Evolutionary conservation across 139 green algal species (phyloP).

Genomic region (Coelastrella sp.): DNA sequence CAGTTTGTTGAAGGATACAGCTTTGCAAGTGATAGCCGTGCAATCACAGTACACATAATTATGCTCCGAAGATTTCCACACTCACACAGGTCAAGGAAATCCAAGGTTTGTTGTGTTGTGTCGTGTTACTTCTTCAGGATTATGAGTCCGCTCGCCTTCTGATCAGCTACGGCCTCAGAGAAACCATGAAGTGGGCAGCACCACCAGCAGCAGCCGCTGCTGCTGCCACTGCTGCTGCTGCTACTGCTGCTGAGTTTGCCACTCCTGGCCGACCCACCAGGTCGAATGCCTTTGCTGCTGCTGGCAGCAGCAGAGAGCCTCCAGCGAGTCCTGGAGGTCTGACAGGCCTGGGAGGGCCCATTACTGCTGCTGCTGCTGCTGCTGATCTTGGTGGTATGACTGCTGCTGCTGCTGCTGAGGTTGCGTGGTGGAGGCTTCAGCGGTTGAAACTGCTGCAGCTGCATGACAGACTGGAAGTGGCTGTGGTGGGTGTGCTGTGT

Average conservation of each 20-base stretch:
- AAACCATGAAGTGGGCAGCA: constrained; percentile 47
- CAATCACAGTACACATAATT: no score
- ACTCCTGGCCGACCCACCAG: not conserved
- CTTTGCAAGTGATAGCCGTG: no score
- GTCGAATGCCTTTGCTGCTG: constrained; percentile 18
- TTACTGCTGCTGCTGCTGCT: not conserved
- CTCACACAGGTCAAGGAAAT: not conserved
- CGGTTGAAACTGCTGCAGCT: constrained; percentile 27
- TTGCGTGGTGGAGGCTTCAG: constrained; percentile 35
- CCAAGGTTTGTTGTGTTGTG: not conserved
- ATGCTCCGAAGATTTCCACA: no score
- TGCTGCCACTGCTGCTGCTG: constrained; percentile 11
- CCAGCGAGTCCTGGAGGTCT: constrained; percentile 12
- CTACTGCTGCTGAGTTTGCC: constrained; percentile 11
- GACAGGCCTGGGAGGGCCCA: not conserved
- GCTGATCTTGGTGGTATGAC: not conserved
- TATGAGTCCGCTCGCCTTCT: constrained; percentile 49
- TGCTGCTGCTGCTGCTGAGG: constrained; percentile 4
- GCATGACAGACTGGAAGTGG: constrained; percentile 19
- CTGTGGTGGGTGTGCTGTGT: not conserved
- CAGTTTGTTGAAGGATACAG: not conserved
- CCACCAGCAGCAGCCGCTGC: constrained; percentile 30
- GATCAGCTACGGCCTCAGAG: constrained; percentile 52
- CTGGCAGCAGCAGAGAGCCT: constrained; percentile 13
- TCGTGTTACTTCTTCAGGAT: constrained; percentile 13